Evolutionary conservation across 768 basidiomycete species (phyloP).

Genomic region (Russula griseocarnosa): DNA sequence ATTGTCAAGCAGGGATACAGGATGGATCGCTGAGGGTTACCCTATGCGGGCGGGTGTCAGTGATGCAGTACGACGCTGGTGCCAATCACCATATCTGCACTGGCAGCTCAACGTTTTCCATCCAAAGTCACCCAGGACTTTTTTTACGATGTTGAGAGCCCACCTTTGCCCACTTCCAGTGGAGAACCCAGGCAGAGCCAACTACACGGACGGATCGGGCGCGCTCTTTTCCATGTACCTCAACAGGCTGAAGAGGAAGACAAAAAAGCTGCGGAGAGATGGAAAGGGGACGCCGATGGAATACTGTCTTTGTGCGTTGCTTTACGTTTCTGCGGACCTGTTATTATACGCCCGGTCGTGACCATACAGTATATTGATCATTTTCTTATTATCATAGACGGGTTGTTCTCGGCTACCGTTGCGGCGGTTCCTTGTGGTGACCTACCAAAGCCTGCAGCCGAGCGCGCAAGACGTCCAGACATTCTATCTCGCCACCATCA

Average conservation of each 20-base stretch:
- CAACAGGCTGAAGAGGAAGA: constrained; percentile 22
- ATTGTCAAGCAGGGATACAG: neutral
- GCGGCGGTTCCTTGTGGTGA: constrained; percentile 11
- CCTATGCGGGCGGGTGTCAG: neutral
- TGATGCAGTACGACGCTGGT: constrained; percentile 3
- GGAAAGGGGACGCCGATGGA: constrained; percentile 25
- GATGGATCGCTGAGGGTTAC: neutral
- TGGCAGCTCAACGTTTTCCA: neutral
- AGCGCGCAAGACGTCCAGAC: constrained; percentile 10
- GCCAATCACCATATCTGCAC: neutral
- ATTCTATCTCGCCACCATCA: constrained; percentile 21
- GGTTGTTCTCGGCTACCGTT: constrained; percentile 25
- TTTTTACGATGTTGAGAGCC: constrained; percentile 13
- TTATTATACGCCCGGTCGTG: neutral
- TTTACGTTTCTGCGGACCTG: too few relatives aligned
- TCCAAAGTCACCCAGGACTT: neutral
- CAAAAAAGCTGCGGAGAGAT: constrained; percentile 13
- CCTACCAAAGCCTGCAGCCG: constrained; percentile 20
- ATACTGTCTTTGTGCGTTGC: constrained; percentile 20
- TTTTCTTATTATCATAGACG: constrained; percentile 5
- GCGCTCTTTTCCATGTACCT: constrained; percentile 24
- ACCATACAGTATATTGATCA: neutral
- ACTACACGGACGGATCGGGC: constrained; percentile 17
- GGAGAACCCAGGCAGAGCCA: constrained; percentile 10
- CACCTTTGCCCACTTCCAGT: neutral